phyloP scores from a whole-genome alignment of 2,329 filamentous ascomycete species.

The Exophiala aquamarina region DNA sequence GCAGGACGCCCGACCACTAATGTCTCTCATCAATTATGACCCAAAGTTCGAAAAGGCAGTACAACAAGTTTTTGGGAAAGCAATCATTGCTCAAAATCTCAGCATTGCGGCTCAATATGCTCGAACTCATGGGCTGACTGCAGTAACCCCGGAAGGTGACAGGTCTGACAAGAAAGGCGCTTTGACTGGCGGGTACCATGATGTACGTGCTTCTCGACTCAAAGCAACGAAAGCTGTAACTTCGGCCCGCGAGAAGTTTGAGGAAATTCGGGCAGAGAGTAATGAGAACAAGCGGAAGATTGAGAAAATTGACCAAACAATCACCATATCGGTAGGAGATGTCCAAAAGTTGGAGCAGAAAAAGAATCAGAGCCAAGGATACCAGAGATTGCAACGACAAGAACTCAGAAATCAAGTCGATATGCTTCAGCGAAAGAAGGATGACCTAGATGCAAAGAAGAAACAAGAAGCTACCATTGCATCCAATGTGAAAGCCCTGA shows the following conservation, averaged over 20 bases:
- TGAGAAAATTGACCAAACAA: slow-evolving; percentile 80
- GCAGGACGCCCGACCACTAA: slow-evolving; percentile 81
- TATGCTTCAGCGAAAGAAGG: slow-evolving; percentile 70
- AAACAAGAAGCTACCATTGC: slow-evolving; percentile 66
- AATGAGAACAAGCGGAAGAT: slow-evolving; percentile 68
- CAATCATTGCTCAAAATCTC: slow-evolving; percentile 88
- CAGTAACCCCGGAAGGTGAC: slow-evolving; percentile 92
- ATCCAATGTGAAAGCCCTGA: slow-evolving; percentile 71
- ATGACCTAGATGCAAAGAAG: slow-evolving; percentile 72
- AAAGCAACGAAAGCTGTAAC: slow-evolving; percentile 75
- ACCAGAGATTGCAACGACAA: slow-evolving; percentile 75
- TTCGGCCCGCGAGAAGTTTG: slow-evolving; percentile 72
- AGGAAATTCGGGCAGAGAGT: slow-evolving; percentile 64
- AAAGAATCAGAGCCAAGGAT: slow-evolving; percentile 73
- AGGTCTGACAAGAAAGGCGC: slow-evolving; percentile 93
- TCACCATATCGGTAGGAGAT: slow-evolving; percentile 82
- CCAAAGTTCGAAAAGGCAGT: slow-evolving; percentile 78
- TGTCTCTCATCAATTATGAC: slow-evolving; percentile 82
- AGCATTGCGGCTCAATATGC: slow-evolving; percentile 87
- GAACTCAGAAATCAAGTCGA: slow-evolving; percentile 75
- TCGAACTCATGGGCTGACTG: slow-evolving; percentile 84
- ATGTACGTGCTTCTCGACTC: slow-evolving; percentile 81
- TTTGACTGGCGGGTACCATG: slow-evolving; percentile 91
- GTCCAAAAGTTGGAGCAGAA: slow-evolving; percentile 80
- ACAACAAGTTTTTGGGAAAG: slow-evolving; percentile 92